Percentiles rank a stretch among this genome's conserved stretches.
These are phyloP conservation scores for Leccinum solheimii DNA, from an alignment of 1,284 basidiomycete species.

Conservation along the genomic window DNA sequence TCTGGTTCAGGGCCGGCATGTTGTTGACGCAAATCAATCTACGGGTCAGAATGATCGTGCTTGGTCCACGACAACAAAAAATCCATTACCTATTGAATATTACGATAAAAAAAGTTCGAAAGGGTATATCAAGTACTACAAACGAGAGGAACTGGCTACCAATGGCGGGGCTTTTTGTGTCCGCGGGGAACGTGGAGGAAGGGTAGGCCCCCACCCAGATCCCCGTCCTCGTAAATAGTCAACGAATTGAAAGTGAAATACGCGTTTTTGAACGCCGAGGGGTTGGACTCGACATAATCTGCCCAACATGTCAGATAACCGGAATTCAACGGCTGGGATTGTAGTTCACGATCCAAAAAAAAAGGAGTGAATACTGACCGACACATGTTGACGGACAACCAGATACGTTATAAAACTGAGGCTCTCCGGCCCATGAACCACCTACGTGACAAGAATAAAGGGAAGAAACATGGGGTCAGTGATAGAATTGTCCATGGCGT, in stretches of 20 bases:
- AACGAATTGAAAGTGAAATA: constrained; percentile 27
- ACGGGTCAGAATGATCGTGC: neutral
- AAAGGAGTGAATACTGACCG: constrained; percentile 28
- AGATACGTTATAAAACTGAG: constrained; percentile 11
- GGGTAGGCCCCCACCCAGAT: neutral
- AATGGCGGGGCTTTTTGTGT: neutral
- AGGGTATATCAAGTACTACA: neutral
- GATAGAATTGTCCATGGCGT: neutral
- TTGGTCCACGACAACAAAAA: neutral
- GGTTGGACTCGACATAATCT: constrained; percentile 20
- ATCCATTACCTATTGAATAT: neutral
- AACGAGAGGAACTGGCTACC: neutral
- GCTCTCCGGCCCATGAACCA: constrained; percentile 43
- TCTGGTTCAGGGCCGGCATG: neutral
- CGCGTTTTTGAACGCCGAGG: constrained; percentile 17
- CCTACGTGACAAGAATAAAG: constrained; percentile 24
- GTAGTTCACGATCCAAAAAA: neutral
- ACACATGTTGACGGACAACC: constrained; percentile 38
- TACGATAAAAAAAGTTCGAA: neutral
- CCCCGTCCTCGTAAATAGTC: constrained; percentile 14
- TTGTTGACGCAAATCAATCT: neutral
- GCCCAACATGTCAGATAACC: neutral
- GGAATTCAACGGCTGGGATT: neutral
- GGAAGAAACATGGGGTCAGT: neutral
- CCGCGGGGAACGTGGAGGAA: neutral